Conservation (phyloP, 257 asterid species). For the Scutellaria minor region DNA sequence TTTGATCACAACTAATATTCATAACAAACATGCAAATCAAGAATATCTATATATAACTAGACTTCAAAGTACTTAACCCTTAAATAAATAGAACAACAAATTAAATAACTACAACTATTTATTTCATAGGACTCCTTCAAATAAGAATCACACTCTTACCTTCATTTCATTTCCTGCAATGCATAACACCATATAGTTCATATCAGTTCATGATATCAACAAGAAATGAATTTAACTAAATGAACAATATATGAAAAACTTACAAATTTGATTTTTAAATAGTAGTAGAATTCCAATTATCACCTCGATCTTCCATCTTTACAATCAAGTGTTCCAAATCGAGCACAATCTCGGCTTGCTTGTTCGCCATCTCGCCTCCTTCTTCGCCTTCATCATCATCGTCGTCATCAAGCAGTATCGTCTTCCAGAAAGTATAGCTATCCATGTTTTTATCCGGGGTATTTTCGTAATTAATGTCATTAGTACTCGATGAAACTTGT, state of each 20-base stretch:
- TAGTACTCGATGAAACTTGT: neutral
- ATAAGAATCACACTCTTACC: too few relatives aligned
- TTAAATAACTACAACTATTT: too few relatives aligned
- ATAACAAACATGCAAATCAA: too few relatives aligned
- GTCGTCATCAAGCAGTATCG: conserved; percentile 33
- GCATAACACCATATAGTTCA: neutral
- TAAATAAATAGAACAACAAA: too few relatives aligned
- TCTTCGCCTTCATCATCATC: conserved; percentile 24
- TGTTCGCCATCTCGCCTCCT: conserved; percentile 15
- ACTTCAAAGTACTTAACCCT: too few relatives aligned
- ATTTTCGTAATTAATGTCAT: neutral
- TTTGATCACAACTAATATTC: too few relatives aligned
- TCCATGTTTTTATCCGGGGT: neutral
- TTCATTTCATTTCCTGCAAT: neutral
- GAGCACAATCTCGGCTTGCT: conserved; percentile 23
- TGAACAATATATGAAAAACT: neutral
- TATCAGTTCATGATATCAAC: neutral
- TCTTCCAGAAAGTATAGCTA: conserved; percentile 33
- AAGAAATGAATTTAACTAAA: neutral
- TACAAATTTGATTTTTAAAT: neutral
- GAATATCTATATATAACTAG: too few relatives aligned
- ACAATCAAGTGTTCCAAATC: conserved; percentile 34
- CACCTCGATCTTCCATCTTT: conserved; percentile 4
- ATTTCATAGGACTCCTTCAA: too few relatives aligned
- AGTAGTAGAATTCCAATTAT: neutral